Evolutionary conservation across 2,329 filamentous ascomycete genomes (phyloP), one percentile per base, ranked within the genome.

Genomic region (Stagonosporopsis cucurbitacearum): DNA sequence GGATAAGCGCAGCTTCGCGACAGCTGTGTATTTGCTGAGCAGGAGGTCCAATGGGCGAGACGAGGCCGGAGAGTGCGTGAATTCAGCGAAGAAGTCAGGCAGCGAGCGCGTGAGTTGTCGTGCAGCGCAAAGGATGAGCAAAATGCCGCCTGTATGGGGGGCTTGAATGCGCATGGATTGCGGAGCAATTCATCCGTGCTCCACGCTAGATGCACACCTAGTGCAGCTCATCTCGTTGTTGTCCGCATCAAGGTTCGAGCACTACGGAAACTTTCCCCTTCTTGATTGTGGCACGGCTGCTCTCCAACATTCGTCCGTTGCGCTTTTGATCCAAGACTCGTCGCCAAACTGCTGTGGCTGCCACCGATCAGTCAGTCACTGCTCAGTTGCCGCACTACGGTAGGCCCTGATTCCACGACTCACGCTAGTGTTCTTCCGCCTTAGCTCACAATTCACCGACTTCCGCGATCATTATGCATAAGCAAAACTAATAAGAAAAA

Each of bases 61-160:
- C 7, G 36, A n/a, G 7, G 40, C 23, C 37, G 6, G 32, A 9
- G 6, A 23, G 23, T 51, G 53, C 53, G 47, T 56, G 53, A 51
- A 51, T 56, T 56, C 53, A 56, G 47, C 32, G 42, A 56, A 56
- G 53, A 56, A 56, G 53, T 56, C 53, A 51, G 53, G 47, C 53
- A 56, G 47, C 30, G 22, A 33, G 42, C 25, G 32, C 42, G 30
- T 51, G 39, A 41, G 43, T 17, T 50, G 47, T 51, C 48, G 53
- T 48, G 53, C 36, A 50, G 43, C 43, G 53, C 53, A 43, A 47
- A 56, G 53, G 53, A 47, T 47, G 47, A 47, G 37, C 53, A 56
- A 51, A 56, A 56, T 42, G 47, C 53, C 23, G 53, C 48, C 53
- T 47, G 53, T 48, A 47, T 56, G 47, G 53, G 47, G 52, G 53